Evolutionary conservation across 176 grass and related monocot species (phyloP).

Genomic region (Canna indica): DNA sequence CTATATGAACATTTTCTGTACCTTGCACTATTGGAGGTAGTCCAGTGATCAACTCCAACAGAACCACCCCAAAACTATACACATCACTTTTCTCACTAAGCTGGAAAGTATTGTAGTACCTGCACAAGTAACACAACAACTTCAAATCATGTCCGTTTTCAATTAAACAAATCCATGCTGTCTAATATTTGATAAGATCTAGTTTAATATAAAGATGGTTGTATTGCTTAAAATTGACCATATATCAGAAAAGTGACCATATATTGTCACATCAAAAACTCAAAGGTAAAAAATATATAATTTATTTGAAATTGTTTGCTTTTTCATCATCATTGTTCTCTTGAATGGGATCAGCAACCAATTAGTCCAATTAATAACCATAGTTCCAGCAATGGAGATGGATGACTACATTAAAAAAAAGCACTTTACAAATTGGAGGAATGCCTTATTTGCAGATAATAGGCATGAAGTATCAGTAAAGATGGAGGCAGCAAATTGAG

Average conservation of each 20-base stretch:
- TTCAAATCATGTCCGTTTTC: background rate
- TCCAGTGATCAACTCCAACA: slow-evolving; percentile 1
- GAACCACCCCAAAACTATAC: background rate
- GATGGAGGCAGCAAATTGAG: background rate
- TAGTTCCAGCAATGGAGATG: background rate
- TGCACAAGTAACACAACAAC: background rate
- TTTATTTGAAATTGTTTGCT: no score
- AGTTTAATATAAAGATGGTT: background rate
- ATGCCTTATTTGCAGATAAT: background rate
- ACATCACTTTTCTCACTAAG: background rate
- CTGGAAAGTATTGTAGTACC: background rate
- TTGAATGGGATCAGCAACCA: background rate
- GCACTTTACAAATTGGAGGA: background rate
- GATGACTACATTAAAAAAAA: background rate
- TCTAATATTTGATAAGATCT: background rate
- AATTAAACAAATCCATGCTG: no score
- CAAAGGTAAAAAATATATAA: no score
- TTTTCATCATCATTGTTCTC: background rate
- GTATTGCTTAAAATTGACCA: no score
- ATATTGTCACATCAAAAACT: no score
- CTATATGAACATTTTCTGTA: background rate
- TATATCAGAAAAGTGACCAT: no score
- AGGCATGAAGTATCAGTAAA: background rate
- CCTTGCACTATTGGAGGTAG: background rate
- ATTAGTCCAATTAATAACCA: background rate